Evolutionary conservation across 2,329 filamentous ascomycete genomes (phyloP), one percentile per base, ranked within the genome.

Genomic region (Westerdykella sp.): DNA sequence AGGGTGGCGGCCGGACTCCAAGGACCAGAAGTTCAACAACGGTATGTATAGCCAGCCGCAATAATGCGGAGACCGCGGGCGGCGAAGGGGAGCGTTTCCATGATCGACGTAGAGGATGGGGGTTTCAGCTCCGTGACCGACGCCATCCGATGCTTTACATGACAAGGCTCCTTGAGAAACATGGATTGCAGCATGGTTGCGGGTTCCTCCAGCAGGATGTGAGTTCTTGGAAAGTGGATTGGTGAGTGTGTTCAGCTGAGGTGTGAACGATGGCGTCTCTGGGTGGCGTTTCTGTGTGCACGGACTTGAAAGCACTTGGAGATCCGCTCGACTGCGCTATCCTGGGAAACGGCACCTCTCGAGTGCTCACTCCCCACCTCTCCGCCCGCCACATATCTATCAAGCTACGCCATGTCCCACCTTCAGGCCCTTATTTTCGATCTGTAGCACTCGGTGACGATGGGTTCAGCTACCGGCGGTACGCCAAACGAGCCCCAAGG

Each of bases 81-180:
- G 39, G 42, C 40, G 41, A 41, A 46, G 49, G 48, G 50, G 51
- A 56, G 55, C 51, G 44, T 51, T 52, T 46, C 52, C 47, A 48
- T 49, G 57, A 60, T 57, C 46, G 53, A 51, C 50, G 48, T 47
- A 49, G 46, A 40, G 43, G 51, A 57, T 54, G 55, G 56, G 50
- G 48, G 49, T 51, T 56, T 66, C 63, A 66, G 63, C 63, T 66
- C 55, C 41, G 47, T 53, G 47, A 50, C 45, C 54, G 44, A 47
- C 60, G 60, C 61, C 59, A 53, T 48, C 54, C 49, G 50, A 54
- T 56, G 56, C 47, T 53, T 58, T 56, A 54, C 55, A 60, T 56
- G 47, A 55, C 53, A 55, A 57, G 57, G 51, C 48, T 62, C 53
- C 59, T 54, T 47, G 55, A 53, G 50, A 56, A 53, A 51, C 48